Evolutionary conservation across 2,329 filamentous ascomycete genomes (phyloP).

Genomic region (Monilinia aucupariae): DNA sequence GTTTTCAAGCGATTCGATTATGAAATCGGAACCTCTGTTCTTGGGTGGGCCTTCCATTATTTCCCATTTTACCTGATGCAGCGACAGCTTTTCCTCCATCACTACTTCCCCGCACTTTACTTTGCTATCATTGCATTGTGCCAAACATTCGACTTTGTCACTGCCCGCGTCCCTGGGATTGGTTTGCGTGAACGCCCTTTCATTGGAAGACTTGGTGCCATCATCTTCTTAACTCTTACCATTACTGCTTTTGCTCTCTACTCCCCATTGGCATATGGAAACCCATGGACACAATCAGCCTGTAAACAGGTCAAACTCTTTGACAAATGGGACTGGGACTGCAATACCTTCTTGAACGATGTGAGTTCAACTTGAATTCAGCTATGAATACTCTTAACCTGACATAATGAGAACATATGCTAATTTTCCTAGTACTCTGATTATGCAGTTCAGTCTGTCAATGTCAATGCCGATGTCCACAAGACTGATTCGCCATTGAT

Average conservation of each 20-base stretch:
- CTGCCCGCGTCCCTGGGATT: conserved; percentile 63
- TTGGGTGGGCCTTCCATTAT: conserved; percentile 97
- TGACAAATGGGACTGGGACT: conserved; percentile 93
- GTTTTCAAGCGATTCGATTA: conserved; percentile 97
- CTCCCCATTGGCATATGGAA: conserved; percentile 86
- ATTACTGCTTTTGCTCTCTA: conserved; percentile 78
- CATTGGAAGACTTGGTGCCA: conserved; percentile 68
- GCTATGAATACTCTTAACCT: background rate
- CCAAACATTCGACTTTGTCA: conserved; percentile 82
- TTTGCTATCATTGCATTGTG: conserved; percentile 87
- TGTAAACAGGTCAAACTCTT: conserved; percentile 87
- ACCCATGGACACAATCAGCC: conserved; percentile 83
- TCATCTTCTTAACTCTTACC: conserved; percentile 67
- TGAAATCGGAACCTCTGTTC: conserved; percentile 81
- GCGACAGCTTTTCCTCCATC: conserved; percentile 94
- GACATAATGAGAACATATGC: conserved; percentile 11
- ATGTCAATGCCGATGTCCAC: conserved; percentile 27
- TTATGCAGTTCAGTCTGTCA: conserved; percentile 32
- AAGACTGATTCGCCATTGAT: conserved; percentile 31
- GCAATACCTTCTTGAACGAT: conserved; percentile 81
- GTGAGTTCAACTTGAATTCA: conserved; percentile 54
- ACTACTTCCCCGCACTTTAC: conserved; percentile 96
- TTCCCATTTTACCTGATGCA: conserved; percentile 99
- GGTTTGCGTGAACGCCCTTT: conserved; percentile 64
- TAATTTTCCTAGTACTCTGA: conserved; percentile 35